phyloP scores from a whole-genome alignment of 148 eudicot genomes.

The Selenicereus undatus region DNA sequence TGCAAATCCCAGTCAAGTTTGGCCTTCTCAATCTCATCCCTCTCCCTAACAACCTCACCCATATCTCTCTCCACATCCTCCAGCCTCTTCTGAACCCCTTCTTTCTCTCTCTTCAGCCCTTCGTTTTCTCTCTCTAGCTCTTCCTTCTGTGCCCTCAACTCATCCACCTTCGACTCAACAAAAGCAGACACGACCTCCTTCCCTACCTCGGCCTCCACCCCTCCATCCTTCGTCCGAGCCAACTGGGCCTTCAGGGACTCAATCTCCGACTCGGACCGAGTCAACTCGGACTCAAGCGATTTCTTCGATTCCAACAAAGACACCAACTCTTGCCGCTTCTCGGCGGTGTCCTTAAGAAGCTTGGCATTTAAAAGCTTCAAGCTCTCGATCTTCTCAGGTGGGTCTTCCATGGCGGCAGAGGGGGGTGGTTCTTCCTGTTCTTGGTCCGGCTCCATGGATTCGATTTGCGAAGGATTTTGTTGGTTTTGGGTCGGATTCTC shows the following conservation, averaged over 20 bases:
- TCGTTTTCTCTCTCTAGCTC: slow-evolving; percentile 40
- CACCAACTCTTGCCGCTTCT: neutral
- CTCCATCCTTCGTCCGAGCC: slow-evolving; percentile 31
- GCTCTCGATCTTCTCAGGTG: neutral
- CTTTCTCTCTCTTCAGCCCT: slow-evolving; percentile 31
- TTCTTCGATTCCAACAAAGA: neutral
- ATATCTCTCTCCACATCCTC: slow-evolving; percentile 37
- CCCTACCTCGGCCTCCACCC: slow-evolving; percentile 29
- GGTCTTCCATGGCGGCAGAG: slow-evolving; percentile 27
- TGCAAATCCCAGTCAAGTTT: slow-evolving; percentile 33
- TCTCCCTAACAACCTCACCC: slow-evolving; percentile 33
- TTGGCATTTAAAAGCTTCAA: neutral
- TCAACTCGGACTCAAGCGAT: slow-evolving; percentile 1
- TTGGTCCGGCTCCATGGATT: slow-evolving; percentile 1
- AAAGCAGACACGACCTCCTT: slow-evolving; percentile 37
- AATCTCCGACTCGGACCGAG: slow-evolving; percentile 5
- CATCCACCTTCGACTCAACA: slow-evolving; percentile 30
- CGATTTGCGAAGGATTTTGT: slow-evolving; percentile 16
- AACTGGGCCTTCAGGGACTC: slow-evolving; percentile 14
- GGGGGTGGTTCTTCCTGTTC: neutral
- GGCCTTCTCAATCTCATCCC: slow-evolving; percentile 36
- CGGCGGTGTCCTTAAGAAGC: neutral
- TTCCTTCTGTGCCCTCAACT: slow-evolving; percentile 26
- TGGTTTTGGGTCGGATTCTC: slow-evolving; percentile 24
- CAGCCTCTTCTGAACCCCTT: slow-evolving; percentile 30